Evolutionary conservation across 1,139 yeast species (phyloP).

Genomic region (Taiozyma onychis): DNA sequence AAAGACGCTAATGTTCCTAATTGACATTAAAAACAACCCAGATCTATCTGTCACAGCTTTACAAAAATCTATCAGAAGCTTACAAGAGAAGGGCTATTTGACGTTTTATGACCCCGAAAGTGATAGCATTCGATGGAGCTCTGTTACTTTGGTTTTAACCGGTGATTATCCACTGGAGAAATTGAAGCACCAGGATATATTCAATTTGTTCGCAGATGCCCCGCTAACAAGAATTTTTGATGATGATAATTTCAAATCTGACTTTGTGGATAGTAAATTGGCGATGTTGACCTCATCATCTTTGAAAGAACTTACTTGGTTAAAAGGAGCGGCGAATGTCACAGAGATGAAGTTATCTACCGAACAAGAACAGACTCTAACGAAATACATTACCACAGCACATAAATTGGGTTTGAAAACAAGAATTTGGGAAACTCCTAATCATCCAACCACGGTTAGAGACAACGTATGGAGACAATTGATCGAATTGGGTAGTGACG

Average conservation of each 20-base stretch:
- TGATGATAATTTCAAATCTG: background rate
- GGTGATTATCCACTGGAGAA: conserved; percentile 34
- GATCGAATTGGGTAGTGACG: conserved; percentile 32
- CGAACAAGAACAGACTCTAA: conserved; percentile 26
- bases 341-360: conserved; percentile 11
- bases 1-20: conserved; percentile 36
- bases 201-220: conserved; percentile 32
- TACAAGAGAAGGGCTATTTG: conserved; percentile 33
- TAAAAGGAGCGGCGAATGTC: conserved; percentile 1
- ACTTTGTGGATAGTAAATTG: conserved; percentile 1
- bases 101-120: conserved; percentile 28
- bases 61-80: conserved; percentile 29
- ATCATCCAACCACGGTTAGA: conserved; percentile 36
- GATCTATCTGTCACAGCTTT: conserved; percentile 30
- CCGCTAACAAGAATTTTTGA: conserved; percentile 20
- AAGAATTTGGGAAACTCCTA: conserved; percentile 49
- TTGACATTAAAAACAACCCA: conserved; percentile 44
- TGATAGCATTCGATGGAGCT: conserved; percentile 29
- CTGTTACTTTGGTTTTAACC: conserved; percentile 40
- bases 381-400: conserved; percentile 26
- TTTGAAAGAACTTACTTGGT: conserved; percentile 9
- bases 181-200: conserved; percentile 12
- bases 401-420: conserved; percentile 34
- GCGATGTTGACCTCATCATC: conserved; percentile 14
- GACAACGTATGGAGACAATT: conserved; percentile 36